phyloP scores from a whole-genome alignment of 805 yeast species.

The Aciculoconidium aculeatum region DNA sequence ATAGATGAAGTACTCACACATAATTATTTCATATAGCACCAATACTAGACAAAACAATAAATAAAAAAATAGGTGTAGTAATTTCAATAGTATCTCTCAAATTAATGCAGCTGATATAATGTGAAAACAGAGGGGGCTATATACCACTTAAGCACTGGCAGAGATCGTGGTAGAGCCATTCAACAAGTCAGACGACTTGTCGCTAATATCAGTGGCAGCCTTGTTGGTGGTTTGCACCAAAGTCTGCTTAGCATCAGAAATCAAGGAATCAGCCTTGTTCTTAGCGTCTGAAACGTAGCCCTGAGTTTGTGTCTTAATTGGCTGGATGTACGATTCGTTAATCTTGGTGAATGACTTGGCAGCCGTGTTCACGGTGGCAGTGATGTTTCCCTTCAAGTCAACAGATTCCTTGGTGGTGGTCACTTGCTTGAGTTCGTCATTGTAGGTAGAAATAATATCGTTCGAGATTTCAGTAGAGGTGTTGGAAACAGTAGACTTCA shows the following conservation, averaged over 20 bases:
- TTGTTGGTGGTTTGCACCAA: conserved; percentile 3
- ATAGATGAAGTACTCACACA: no score
- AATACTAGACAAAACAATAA: no score
- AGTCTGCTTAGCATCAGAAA: conserved; percentile 17
- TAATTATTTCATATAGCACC: no score
- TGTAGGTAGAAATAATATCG: conserved; percentile 28
- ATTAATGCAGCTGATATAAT: no score
- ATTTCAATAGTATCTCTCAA: no score
- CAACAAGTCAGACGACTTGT: conserved; percentile 10
- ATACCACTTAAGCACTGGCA: conserved; percentile 10
- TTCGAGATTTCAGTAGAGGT: conserved; percentile 24
- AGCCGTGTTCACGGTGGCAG: conserved; percentile 32
- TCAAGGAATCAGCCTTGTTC: conserved; percentile 26
- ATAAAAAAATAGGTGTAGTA: no score
- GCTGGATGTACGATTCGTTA: conserved; percentile 32
- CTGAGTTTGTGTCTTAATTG: conserved; percentile 34
- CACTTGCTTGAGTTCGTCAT: conserved; percentile 26
- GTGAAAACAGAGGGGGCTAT: no score
- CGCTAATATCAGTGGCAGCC: conserved; percentile 5
- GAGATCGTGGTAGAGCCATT: conserved; percentile 10
- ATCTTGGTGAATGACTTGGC: conserved; percentile 25
- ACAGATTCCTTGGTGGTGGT: conserved; percentile 7
- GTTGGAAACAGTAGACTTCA: conserved; percentile 20
- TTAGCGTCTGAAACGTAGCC: conserved; percentile 33
- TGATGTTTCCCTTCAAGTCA: conserved; percentile 15